A percentile compares a stretch with the other conserved stretches of the same genome.
Conservation (phyloP, 2,329 filamentous ascomycete species). For the Ophiostoma australiae region DNA sequence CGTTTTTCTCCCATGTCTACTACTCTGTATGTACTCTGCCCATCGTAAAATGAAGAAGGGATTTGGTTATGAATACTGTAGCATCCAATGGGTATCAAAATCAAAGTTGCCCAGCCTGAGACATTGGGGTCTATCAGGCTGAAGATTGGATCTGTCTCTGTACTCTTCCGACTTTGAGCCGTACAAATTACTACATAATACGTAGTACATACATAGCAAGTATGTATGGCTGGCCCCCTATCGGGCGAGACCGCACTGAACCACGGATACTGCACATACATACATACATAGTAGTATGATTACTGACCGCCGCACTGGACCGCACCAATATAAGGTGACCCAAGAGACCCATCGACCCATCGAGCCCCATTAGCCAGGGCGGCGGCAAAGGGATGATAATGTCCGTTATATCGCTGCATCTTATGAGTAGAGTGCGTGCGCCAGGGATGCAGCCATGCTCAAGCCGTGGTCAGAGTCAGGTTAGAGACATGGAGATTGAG, state of each 20-base stretch:
- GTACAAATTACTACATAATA: background rate
- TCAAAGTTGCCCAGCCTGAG: background rate
- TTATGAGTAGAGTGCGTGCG: background rate
- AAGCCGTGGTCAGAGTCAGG: too few relatives aligned
- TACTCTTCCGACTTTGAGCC: background rate
- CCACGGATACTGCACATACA: too few relatives aligned
- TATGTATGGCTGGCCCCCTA: too few relatives aligned
- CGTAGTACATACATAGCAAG: too few relatives aligned
- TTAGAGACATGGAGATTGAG: background rate
- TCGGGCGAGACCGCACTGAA: background rate
- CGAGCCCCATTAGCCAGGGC: background rate
- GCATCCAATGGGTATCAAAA: background rate
- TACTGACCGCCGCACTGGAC: background rate
- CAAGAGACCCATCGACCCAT: background rate
- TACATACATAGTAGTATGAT: too few relatives aligned
- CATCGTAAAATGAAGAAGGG: background rate
- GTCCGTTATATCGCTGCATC: background rate
- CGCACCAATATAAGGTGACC: background rate
- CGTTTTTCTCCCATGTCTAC: background rate
- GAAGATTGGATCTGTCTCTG: background rate
- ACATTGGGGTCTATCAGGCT: slow-evolving; percentile 6
- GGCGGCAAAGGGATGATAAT: slow-evolving; percentile 1
- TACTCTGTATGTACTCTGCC: background rate
- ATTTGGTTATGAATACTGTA: background rate
- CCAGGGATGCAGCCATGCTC: background rate